Evolutionary conservation across 192 early-diverging fungal genomes (phyloP).

Genomic region (Podila minutissima): DNA sequence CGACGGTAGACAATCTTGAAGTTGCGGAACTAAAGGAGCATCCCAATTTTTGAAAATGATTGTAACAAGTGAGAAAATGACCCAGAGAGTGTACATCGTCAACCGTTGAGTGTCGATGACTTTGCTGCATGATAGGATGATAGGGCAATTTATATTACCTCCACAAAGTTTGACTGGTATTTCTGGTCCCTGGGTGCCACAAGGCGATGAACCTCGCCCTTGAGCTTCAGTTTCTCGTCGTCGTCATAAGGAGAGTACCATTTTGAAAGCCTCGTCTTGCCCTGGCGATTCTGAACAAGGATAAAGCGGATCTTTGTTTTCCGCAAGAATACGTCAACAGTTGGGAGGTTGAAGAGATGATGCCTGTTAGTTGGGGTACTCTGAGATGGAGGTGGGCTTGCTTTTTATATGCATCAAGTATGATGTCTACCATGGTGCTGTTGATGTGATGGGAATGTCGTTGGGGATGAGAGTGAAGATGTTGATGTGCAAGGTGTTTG

Average conservation of each 20-base stretch:
- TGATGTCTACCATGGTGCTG: no score
- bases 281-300: slow-evolving; percentile 98
- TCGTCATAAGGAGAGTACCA: slow-evolving; percentile 97
- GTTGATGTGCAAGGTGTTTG: no score
- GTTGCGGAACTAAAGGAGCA: slow-evolving; percentile 82
- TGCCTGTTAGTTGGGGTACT: no score
- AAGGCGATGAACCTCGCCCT: slow-evolving; percentile 94
- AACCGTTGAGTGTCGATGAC: not conserved
- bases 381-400: no score
- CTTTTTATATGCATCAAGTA: no score
- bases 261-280: slow-evolving; percentile 96
- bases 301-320: slow-evolving; percentile 88
- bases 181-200: slow-evolving; percentile 97
- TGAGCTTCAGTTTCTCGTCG: slow-evolving; percentile 93
- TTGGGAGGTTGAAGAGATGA: not conserved
- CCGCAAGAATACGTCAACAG: not conserved
- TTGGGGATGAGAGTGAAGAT: no score
- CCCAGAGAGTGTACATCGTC: no score
- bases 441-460: no score
- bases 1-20: slow-evolving; percentile 98
- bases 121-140: no score
- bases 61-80: not conserved
- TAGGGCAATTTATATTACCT: slow-evolving; percentile 61
- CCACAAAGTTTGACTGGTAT: slow-evolving; percentile 97
- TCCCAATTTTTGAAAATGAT: not conserved